Percentiles rank a stretch among this genome's conserved stretches.
These are phyloP conservation scores for Globisporangium splendens DNA, from an alignment of 352 stramenopile species.

Conservation along the genomic window DNA sequence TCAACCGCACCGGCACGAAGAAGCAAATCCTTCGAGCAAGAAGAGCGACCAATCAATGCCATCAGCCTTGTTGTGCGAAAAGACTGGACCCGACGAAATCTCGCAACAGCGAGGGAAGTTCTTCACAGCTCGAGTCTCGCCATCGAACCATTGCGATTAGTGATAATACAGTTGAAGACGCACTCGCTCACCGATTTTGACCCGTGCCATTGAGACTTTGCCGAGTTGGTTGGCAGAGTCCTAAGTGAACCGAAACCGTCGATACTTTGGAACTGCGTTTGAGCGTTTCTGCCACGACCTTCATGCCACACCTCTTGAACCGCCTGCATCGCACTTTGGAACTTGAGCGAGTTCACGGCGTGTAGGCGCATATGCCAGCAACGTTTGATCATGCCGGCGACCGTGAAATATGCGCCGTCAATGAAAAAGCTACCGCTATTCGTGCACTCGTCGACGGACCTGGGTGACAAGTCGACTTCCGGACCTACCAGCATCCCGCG, in stretches of 20 bases:
- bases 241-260: too few relatives aligned
- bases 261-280: background rate
- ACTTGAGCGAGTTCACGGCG: too few relatives aligned
- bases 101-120: background rate
- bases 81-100: background rate
- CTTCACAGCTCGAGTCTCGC: background rate
- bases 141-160: background rate
- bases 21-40: background rate
- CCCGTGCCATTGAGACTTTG: too few relatives aligned
- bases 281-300: background rate
- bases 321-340: too few relatives aligned
- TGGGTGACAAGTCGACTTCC: background rate
- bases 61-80: background rate
- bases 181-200: background rate
- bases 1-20: background rate
- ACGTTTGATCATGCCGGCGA: background rate
- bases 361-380: background rate
- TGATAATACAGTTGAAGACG: background rate
- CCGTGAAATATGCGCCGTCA: constrained; percentile 11
- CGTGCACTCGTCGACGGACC: constrained; percentile 3
- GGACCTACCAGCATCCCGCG: constrained; percentile 30
- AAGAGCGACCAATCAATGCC: background rate
- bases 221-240: too few relatives aligned
- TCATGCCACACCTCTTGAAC: background rate
- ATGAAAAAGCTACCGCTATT: constrained; percentile 12